These are phyloP conservation scores for Ilyonectria robusta DNA, from an alignment of 2,329 filamentous ascomycete species.

Conservation along the genomic window DNA sequence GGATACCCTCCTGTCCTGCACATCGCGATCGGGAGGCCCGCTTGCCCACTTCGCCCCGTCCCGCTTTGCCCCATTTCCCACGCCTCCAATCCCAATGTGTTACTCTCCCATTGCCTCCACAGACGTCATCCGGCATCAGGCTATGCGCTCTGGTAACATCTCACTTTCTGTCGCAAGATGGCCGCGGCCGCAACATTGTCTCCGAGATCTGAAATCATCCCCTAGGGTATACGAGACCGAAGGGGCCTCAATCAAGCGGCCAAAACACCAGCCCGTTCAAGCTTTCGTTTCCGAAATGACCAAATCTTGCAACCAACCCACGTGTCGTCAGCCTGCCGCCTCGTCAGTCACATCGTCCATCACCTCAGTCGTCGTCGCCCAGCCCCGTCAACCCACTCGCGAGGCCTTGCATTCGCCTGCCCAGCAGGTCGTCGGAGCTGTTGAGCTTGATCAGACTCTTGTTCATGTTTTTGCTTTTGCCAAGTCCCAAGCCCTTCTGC, in stretches of 20 bases:
- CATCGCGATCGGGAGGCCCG: slow-evolving; percentile 29
- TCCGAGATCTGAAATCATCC: slow-evolving; percentile 34
- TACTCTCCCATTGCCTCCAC: slow-evolving; percentile 16
- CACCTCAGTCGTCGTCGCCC: slow-evolving; percentile 57
- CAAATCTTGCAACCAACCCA: slow-evolving; percentile 21
- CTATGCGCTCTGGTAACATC: slow-evolving; percentile 30
- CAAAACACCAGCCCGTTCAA: slow-evolving; percentile 12
- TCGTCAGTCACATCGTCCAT: neutral
- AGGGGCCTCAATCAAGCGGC: slow-evolving; percentile 5
- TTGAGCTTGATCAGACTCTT: slow-evolving; percentile 67
- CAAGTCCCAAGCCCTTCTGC: slow-evolving; percentile 47
- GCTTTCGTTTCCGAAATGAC: slow-evolving; percentile 27
- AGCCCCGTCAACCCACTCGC: slow-evolving; percentile 67
- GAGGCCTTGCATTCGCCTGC: slow-evolving; percentile 71
- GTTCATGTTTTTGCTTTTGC: slow-evolving; percentile 58
- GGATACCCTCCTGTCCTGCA: neutral
- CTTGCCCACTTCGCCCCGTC: slow-evolving; percentile 30
- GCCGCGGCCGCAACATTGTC: slow-evolving; percentile 30
- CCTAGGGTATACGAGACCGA: slow-evolving; percentile 11
- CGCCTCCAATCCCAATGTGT: slow-evolving; percentile 10
- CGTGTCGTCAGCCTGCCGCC: neutral
- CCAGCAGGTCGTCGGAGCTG: slow-evolving; percentile 71
- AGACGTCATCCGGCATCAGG: slow-evolving; percentile 33
- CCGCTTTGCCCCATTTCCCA: slow-evolving; percentile 25
- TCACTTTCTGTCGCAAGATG: slow-evolving; percentile 33